phyloP scores from a whole-genome alignment of 1,139 yeast genomes.

The Tardiomyces depauwii region DNA sequence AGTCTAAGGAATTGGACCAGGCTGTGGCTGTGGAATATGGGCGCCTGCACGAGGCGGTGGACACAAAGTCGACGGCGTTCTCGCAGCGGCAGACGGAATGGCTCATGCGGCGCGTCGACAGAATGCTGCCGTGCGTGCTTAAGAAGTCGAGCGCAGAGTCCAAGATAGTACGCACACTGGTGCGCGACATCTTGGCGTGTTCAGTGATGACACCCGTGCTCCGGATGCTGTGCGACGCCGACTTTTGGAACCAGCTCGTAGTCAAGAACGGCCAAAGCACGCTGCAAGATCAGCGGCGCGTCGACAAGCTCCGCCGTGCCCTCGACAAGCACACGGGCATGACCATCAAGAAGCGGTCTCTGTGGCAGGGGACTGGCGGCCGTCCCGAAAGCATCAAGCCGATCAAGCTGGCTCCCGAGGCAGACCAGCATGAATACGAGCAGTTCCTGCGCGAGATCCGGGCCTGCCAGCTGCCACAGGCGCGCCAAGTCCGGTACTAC shows the following conservation, averaged over 20 bases:
- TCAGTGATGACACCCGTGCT: conserved; percentile 45
- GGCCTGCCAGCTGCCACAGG: conserved; percentile 28
- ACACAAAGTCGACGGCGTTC: conserved; percentile 31
- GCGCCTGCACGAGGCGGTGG: conserved; percentile 51
- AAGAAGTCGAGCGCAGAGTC: conserved; percentile 41
- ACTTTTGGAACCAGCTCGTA: conserved; percentile 60
- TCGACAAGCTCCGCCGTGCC: conserved; percentile 58
- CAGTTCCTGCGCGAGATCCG: conserved; percentile 31
- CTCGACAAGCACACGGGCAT: conserved; percentile 49
- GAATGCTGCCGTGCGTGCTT: conserved; percentile 42
- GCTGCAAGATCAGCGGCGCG: conserved; percentile 66
- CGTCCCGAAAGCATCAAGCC: background rate
- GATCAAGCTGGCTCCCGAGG: conserved; percentile 20
- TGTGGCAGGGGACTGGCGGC: background rate
- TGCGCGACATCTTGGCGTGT: conserved; percentile 54
- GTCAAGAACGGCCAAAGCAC: conserved; percentile 53
- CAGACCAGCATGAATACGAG: conserved; percentile 31
- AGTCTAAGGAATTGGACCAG: conserved; percentile 39
- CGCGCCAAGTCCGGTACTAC: conserved; percentile 35
- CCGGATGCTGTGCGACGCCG: conserved; percentile 55
- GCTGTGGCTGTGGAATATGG: conserved; percentile 52
- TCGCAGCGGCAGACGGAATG: conserved; percentile 43
- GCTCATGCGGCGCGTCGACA: conserved; percentile 33
- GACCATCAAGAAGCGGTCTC: background rate
- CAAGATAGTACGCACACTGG: conserved; percentile 36